Evolutionary conservation across 2,329 filamentous ascomycete genomes (phyloP), one percentile per base, ranked within the genome.

Genomic region (Bipolaris oryzae): DNA sequence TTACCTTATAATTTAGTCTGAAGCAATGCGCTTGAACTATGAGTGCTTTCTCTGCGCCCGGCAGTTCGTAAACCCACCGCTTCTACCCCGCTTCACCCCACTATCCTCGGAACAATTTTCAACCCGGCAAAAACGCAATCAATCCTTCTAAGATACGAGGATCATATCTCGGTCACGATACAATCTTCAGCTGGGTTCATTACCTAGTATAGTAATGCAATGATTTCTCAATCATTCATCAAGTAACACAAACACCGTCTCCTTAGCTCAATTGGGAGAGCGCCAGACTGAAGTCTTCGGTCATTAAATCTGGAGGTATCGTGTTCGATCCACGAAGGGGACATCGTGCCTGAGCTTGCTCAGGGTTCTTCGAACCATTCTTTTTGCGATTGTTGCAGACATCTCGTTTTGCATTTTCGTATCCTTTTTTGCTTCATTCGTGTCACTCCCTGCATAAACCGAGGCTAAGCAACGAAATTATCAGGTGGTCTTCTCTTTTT

Each of bases 231-330:
- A 10, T 3, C 15, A 10, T 33, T n/a, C 37, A 60, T 54, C 54
- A 57, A 60, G 28, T 49, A 48, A 43, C 39, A 57, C 25, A 54
- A 54, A 59, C 46, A 59, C 49, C 50, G 59, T 61, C 59, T 59
- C 59, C 56, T 61, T 61, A 61, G 59, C 59, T 61, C 59, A 61
- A 61, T 61, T 61, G 59, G 59, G 59, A 61, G 59, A 61, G 59
- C 59, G 59, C 59, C 59, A 61, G 59, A 61, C 59, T 61, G 59
- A 61, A 61, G 59, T 59, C 58, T 58, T 59, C 53, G 44, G 58
- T 61, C 58, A 61, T 35, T 58, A 51, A 61, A 61, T 61, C 58
- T 61, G 58, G 58, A 61, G 58, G 59, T 61, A 61, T 60, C 57
- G 57, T 60, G 57, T 60, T 60, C 57, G 57, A 60, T 60, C 57